phyloP scores from a whole-genome alignment of 768 basidiomycete genomes.

The Termitomyces sp. region DNA sequence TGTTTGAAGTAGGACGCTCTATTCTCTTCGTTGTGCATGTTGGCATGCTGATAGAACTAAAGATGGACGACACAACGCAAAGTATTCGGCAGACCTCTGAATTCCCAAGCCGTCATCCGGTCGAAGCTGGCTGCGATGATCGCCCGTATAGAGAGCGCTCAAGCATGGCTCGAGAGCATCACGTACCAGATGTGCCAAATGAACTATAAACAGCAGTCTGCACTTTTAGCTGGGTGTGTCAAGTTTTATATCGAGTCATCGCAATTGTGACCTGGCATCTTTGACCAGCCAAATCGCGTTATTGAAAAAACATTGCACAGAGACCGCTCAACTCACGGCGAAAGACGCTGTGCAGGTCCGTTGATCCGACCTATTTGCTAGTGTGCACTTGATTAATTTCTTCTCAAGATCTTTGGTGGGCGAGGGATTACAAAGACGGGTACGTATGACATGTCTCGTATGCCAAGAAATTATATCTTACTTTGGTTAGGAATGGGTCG shows the following conservation, averaged over 20 bases:
- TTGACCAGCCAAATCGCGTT: constrained; percentile 64
- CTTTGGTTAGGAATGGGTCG: constrained; percentile 14
- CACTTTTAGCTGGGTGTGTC: constrained; percentile 66
- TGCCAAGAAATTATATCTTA: background rate
- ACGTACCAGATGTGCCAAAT: constrained; percentile 89
- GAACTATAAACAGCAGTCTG: constrained; percentile 74
- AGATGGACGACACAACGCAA: constrained; percentile 78
- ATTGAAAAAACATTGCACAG: constrained; percentile 75
- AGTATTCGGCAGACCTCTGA: constrained; percentile 72
- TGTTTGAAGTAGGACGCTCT: constrained; percentile 54
- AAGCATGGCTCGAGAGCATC: constrained; percentile 84
- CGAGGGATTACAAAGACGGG: constrained; percentile 80
- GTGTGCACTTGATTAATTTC: constrained; percentile 26
- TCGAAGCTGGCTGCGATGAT: constrained; percentile 80
- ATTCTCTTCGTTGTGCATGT: background rate
- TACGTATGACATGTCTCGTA: constrained; percentile 30
- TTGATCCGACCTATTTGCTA: background rate
- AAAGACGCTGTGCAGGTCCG: constrained; percentile 58
- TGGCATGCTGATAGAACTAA: background rate
- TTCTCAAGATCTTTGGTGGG: constrained; percentile 71
- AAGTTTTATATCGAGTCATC: background rate
- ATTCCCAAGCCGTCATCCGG: constrained; percentile 70
- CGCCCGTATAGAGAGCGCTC: constrained; percentile 72
- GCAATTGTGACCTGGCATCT: background rate
- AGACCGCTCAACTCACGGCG: constrained; percentile 75